Percentiles rank a stretch among this genome's conserved stretches.
Conservation (phyloP, 441 rosid species). For the Eruca vesicaria region DNA sequence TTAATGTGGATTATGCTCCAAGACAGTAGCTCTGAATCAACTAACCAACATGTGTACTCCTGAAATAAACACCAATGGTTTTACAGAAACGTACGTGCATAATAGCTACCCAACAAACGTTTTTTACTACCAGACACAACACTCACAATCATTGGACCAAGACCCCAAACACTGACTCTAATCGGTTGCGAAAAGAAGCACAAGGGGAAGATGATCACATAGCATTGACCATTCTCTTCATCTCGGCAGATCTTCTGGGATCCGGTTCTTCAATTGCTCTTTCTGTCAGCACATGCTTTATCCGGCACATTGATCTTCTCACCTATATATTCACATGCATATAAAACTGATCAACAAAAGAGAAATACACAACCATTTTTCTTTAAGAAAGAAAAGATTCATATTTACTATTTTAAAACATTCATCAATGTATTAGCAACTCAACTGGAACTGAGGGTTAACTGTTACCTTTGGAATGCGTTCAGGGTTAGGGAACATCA, state of each 20-base stretch:
- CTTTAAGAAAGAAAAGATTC: background rate
- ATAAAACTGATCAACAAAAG: background rate
- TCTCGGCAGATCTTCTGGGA: constrained; percentile 84
- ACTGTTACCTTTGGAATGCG: constrained; percentile 74
- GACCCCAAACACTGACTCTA: background rate
- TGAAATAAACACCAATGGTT: constrained; percentile 13
- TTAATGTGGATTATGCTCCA: background rate
- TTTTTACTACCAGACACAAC: background rate
- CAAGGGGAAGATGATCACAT: constrained; percentile 46
- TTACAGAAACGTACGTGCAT: background rate
- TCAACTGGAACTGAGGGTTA: background rate
- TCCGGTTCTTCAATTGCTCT: constrained; percentile 84
- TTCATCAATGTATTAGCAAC: background rate
- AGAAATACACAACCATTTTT: background rate
- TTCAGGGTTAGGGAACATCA: constrained; percentile 60
- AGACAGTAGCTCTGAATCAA: background rate
- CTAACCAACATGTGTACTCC: background rate
- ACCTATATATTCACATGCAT: constrained; percentile 42
- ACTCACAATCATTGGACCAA: too few species aligned
- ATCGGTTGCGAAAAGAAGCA: constrained; percentile 1
- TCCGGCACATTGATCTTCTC: constrained; percentile 83
- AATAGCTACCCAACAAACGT: constrained; percentile 1
- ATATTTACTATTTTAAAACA: background rate
- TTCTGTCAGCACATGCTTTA: constrained; percentile 84
- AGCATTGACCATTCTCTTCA: constrained; percentile 92